Base-by-base conservation (phyloP, 345 rosid genomes). In the Salix suchowensis region DNA sequence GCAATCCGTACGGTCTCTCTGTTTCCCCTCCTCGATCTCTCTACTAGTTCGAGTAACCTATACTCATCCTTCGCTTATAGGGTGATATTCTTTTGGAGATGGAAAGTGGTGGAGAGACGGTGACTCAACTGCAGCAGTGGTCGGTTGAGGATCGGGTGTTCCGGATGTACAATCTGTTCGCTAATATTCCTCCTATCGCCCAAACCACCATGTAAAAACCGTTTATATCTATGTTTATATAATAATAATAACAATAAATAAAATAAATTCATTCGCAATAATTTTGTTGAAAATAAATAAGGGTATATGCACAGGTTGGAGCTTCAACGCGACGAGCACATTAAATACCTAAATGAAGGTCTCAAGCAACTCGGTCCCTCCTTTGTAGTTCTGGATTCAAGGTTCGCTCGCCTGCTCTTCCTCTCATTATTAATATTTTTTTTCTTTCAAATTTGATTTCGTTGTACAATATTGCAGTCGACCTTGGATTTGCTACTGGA, bases 401-500 rank as follows among this genome's bases (percentile, higher is more conserved):
- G 81, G 98, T 95, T 87, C 4, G 86, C 36, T 72, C 64, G 11
- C 55, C 61, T 5, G 46, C 42, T 14, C 10, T 26, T 19, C 13
- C 6, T 72, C 21, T n/a, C 39, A 34, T 34, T 34, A 9, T 19
- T 2, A 34, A 14, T 23, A 18, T 0, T 60, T 32, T 21, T 19
- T 18, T 30, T 42, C 13, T 77, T 21, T 19, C 5, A 14, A 44
- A 40, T 6, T 65, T 46, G 44, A 48, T 50, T 74, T 46, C 48
- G 16, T 6, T 24, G 10, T 28, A 11, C 28, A 24, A 39, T 61
- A n/a, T 67, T 75, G 76, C 87, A 94, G 97, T 81, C 97, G 97
- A 36, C 97, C 98, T 26, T 94, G 98, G 97, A 86, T 92, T 78
- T 94, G 98, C 86, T 94, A 94, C 84, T 94, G 98, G 98, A 94